These are phyloP conservation scores for Conringia planisiliqua DNA, from an alignment of 345 rosid species.

Conservation along the genomic window DNA sequence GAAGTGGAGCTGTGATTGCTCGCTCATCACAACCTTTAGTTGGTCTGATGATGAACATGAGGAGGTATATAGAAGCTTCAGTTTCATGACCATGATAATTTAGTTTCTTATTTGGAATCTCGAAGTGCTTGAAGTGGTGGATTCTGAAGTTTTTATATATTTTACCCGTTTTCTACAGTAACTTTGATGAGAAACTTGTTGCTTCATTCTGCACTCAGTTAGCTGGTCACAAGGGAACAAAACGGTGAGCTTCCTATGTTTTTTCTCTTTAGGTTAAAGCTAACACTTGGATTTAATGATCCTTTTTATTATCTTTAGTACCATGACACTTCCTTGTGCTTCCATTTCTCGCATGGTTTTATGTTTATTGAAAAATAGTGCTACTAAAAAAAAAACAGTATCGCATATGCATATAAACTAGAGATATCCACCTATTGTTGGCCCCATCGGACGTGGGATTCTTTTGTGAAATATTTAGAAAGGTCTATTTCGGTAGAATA, in stretches of 20 bases:
- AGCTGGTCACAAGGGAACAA: conserved; percentile 43
- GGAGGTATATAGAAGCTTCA: conserved; percentile 57
- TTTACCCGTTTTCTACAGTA: conserved; percentile 47
- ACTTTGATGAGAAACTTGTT: conserved; percentile 91
- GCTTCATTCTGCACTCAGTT: conserved; percentile 79
- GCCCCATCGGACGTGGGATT: conserved; percentile 4
- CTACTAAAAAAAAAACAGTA: not conserved
- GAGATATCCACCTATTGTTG: conserved; percentile 7
- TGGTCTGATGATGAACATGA: conserved; percentile 96
- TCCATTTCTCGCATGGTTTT: conserved; percentile 20
- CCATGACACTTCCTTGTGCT: conserved; percentile 11
- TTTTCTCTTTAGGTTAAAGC: not conserved
- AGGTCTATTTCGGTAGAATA: not conserved
- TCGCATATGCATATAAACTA: conserved; percentile 7
- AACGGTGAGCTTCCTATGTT: conserved; percentile 45
- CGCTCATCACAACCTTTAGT: conserved; percentile 98
- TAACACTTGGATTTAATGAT: not conserved
- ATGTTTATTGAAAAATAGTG: not conserved
- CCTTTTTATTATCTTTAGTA: conserved; percentile 5
- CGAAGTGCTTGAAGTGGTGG: conserved; percentile 16
- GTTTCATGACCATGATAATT: conserved; percentile 5
- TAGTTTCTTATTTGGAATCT: conserved; percentile 18
- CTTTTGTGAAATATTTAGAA: not conserved
- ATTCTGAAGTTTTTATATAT: conserved; percentile 12
- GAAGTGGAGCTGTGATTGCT: conserved; percentile 91